These are phyloP conservation scores for Penicillium atrosanguineum DNA, from an alignment of 495 filamentous ascomycete genomes.

Conservation along the genomic window DNA sequence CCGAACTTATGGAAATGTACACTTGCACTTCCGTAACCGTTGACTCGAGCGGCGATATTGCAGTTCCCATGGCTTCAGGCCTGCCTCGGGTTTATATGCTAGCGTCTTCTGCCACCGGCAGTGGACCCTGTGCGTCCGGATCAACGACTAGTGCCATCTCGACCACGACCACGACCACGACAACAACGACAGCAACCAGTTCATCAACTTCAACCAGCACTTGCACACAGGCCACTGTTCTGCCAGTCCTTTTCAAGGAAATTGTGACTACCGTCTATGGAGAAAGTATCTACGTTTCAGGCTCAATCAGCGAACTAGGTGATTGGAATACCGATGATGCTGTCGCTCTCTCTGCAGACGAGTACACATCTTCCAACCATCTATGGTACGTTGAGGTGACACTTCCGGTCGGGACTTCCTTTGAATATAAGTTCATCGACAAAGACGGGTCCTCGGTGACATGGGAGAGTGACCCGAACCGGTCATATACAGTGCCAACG, in stretches of 20 bases:
- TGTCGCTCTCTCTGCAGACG: conserved; percentile 46
- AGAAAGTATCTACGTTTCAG: conserved; percentile 58
- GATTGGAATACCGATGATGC: conserved; percentile 51
- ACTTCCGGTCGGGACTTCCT: conserved; percentile 45
- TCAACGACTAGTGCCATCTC: conserved; percentile 1
- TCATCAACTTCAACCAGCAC: conserved; percentile 3
- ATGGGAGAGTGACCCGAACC: conserved; percentile 66
- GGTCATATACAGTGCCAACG: conserved; percentile 51
- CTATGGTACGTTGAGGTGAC: conserved; percentile 51
- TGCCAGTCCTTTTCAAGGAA: conserved; percentile 56
- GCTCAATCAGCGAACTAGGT: conserved; percentile 54
- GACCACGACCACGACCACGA: background rate
- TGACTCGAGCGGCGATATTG: conserved; percentile 24
- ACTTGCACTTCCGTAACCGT: conserved; percentile 29
- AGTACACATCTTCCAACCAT: conserved; percentile 53
- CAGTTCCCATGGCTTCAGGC: conserved; percentile 27
- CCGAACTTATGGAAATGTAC: conserved; percentile 21
- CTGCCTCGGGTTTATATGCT: conserved; percentile 23
- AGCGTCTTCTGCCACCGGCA: conserved; percentile 14
- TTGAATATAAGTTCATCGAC: conserved; percentile 67
- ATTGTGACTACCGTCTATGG: conserved; percentile 50
- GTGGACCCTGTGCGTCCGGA: conserved; percentile 14
- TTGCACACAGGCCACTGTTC: conserved; percentile 38
- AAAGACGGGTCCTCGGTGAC: conserved; percentile 47
- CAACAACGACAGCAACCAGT: background rate